phyloP scores from a whole-genome alignment of 1,284 basidiomycete genomes.

The Ceraceosorus guamensis region DNA sequence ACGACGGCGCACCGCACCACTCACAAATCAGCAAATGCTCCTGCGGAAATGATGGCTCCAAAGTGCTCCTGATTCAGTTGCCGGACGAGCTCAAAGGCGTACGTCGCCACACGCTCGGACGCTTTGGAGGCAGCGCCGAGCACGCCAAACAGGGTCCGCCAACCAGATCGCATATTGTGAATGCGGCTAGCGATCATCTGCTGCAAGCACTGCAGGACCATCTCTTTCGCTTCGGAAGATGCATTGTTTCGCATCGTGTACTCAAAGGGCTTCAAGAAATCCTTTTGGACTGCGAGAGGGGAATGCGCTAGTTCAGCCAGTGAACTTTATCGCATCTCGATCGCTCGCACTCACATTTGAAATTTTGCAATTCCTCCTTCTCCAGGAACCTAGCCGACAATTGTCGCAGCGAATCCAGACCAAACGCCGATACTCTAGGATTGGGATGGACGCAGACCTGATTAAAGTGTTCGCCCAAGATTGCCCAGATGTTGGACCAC shows the following conservation, averaged over 20 bases:
- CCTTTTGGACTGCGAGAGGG: constrained; percentile 67
- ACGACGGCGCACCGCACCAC: not conserved
- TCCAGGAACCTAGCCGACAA: constrained; percentile 97
- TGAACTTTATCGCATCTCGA: not conserved
- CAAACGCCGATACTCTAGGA: constrained; percentile 92
- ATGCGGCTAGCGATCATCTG: constrained; percentile 97
- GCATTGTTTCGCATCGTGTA: constrained; percentile 95
- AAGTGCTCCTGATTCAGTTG: constrained; percentile 87
- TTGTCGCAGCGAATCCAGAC: constrained; percentile 93
- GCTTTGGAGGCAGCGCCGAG: constrained; percentile 93
- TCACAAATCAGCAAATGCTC: constrained; percentile 80
- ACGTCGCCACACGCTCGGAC: constrained; percentile 87
- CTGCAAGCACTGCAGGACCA: constrained; percentile 96
- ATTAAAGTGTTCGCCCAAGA: constrained; percentile 97
- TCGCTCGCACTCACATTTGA: constrained; percentile 59
- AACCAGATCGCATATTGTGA: constrained; percentile 92
- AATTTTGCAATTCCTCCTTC: constrained; percentile 95
- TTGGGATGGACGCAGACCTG: constrained; percentile 98
- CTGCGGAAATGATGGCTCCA: constrained; percentile 77
- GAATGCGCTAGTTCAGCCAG: not conserved
- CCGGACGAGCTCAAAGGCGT: constrained; percentile 93
- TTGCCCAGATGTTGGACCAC: constrained; percentile 97
- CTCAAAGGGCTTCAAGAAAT: constrained; percentile 96
- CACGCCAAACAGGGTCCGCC: constrained; percentile 98
- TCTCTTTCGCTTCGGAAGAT: constrained; percentile 89